These are phyloP conservation scores for Rhodamnia rubescens DNA, from an alignment of 345 rosid genomes.

Conservation along the genomic window DNA sequence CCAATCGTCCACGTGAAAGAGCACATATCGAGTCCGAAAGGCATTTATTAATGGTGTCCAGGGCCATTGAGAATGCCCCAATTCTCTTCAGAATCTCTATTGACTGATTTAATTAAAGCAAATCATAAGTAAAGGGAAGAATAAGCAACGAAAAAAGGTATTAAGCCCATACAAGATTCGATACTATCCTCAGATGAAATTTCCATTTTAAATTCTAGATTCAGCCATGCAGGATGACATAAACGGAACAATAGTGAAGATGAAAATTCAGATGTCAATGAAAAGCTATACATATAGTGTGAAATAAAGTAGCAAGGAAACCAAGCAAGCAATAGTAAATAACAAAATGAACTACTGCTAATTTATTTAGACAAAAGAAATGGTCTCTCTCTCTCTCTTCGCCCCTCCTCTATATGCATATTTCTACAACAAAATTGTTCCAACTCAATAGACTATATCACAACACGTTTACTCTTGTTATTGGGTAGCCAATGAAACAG, in stretches of 20 bases:
- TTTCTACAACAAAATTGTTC: not conserved
- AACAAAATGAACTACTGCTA: not conserved
- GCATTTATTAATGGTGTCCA: conserved; percentile 83
- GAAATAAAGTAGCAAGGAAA: not conserved
- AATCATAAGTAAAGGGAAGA: not conserved
- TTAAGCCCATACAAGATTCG: not conserved
- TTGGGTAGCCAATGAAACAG: not conserved
- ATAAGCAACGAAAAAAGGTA: not conserved
- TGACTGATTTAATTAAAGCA: conserved; percentile 28
- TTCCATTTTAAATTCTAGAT: not conserved
- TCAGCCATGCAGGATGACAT: not conserved
- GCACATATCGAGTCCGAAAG: conserved; percentile 87
- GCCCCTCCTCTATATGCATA: not conserved
- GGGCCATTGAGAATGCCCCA: conserved; percentile 86
- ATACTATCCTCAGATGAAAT: not conserved
- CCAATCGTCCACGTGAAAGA: conserved; percentile 72
- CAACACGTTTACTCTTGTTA: not conserved
- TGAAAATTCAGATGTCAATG: not conserved
- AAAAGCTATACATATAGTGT: not conserved
- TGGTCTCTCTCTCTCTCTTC: not conserved
- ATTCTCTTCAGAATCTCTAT: conserved; percentile 86
- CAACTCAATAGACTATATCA: not conserved
- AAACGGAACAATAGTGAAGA: not conserved
- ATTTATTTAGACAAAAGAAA: not conserved
- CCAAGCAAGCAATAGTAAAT: not conserved